Evolutionary conservation across 2,329 filamentous ascomycete genomes (phyloP).

Genomic region (Pseudonectria foliicola): DNA sequence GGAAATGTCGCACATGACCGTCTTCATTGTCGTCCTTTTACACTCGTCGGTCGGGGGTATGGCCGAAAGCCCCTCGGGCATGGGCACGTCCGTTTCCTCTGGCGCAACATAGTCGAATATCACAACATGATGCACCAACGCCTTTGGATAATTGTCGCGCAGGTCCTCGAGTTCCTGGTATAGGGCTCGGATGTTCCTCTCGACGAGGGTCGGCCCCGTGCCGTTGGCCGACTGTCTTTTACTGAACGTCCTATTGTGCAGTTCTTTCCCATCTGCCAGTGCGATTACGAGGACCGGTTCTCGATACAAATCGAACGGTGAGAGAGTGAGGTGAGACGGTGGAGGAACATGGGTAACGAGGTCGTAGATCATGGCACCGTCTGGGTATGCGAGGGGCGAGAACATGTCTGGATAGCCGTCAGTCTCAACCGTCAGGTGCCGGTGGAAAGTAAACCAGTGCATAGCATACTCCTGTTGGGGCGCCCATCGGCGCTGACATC

Average conservation of each 20-base stretch:
- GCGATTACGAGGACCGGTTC: conserved; percentile 80
- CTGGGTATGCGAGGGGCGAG: conserved; percentile 80
- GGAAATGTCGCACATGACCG: conserved; percentile 72
- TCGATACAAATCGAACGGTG: conserved; percentile 85
- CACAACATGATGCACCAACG: conserved; percentile 69
- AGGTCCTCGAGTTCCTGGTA: conserved; percentile 64
- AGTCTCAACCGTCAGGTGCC: too few relatives aligned
- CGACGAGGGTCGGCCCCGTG: conserved; percentile 40
- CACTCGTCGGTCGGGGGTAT: conserved; percentile 63
- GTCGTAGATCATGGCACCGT: conserved; percentile 82
- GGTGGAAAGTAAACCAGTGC: too few relatives aligned
- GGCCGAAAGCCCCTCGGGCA: conserved; percentile 61
- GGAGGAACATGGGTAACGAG: conserved; percentile 73
- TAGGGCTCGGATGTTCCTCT: conserved; percentile 51
- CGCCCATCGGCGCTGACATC: conserved; percentile 81
- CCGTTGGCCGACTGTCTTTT: conserved; percentile 48
- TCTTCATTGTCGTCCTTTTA: conserved; percentile 73
- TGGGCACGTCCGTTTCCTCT: conserved; percentile 41
- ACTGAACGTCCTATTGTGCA: conserved; percentile 46
- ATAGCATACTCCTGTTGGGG: conserved; percentile 68
- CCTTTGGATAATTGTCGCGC: conserved; percentile 65
- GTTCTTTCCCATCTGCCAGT: conserved; percentile 72
- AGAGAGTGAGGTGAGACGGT: conserved; percentile 70
- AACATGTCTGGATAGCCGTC: conserved; percentile 66
- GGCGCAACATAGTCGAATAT: conserved; percentile 65